These are phyloP conservation scores for Simplicillium sp. DNA, from an alignment of 2,329 filamentous ascomycete genomes.

Conservation along the genomic window DNA sequence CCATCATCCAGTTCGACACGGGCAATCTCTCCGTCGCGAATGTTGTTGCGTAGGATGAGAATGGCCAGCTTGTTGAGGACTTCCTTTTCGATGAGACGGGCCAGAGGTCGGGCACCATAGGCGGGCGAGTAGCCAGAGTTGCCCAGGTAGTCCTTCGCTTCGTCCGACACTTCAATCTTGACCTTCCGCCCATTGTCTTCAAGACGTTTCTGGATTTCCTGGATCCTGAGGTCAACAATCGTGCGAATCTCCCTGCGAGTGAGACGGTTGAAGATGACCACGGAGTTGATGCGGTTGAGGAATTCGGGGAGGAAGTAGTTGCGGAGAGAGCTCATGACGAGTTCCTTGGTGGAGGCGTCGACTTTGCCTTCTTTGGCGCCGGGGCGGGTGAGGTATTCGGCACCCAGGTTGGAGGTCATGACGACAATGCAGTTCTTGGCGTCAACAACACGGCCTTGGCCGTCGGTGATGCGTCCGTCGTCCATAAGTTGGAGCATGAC, in stretches of 20 bases:
- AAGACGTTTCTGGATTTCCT: constrained; percentile 89
- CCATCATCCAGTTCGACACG: constrained; percentile 70
- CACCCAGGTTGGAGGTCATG: constrained; percentile 96
- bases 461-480: constrained; percentile 95
- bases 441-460: constrained; percentile 89
- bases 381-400: constrained; percentile 80
- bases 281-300: constrained; percentile 92
- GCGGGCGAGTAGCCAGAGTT: constrained; percentile 87
- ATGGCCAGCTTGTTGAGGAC: constrained; percentile 90
- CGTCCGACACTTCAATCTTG: constrained; percentile 67
- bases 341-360: constrained; percentile 72
- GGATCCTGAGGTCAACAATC: constrained; percentile 85
- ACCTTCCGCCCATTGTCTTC: constrained; percentile 77
- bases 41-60: constrained; percentile 74
- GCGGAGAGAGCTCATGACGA: constrained; percentile 84
- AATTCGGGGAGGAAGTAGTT: constrained; percentile 98
- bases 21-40: constrained; percentile 79
- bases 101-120: constrained; percentile 84
- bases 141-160: constrained; percentile 89
- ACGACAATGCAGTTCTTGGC: constrained; percentile 98
- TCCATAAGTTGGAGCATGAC: constrained; percentile 99
- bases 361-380: constrained; percentile 73
- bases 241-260: constrained; percentile 82
- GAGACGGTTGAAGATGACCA: constrained; percentile 97
- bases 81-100: constrained; percentile 90